Evolutionary conservation across 495 filamentous ascomycete species (phyloP), one percentile per base, ranked within the genome.

Genomic region (Xylaria longipes): DNA sequence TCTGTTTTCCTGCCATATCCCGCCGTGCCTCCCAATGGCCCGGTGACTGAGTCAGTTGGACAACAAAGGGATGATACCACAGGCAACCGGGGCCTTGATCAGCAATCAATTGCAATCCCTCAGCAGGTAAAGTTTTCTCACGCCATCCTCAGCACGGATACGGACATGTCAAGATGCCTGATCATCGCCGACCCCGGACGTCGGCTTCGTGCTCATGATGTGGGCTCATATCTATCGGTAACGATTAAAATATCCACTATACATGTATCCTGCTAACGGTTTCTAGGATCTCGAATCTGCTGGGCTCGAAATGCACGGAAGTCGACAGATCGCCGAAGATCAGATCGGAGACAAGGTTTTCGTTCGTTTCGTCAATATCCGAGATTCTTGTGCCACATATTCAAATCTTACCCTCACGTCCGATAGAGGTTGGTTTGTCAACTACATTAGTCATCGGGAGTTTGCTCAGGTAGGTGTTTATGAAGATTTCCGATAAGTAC

Each of bases 291-390:
- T 84, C 14, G 78, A 80, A 54, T 71, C 71, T n/a, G 41, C 74
- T 15, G 82, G 78, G 2, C 69, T 72, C 22, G 66, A 72, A 3
- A 71, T 73, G 66, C 72, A 78, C 25, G 80, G 83, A 41, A 78
- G 71, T 39, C 76, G 76, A 66, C 72, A 78, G 22, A 58, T 80
- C 8, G 71, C 80, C 20, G 50, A 77, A 1, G 64, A 68, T 37
- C 22, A 71, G 17, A 60, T 37, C 29, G 73, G 70, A 14, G 76
- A 76, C 52, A 76, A 74, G 48, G 81, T 90, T n/a, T 89, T 86
- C 73, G 75, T 91, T 65, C 84, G 81, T 5, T 87, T 91, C 72
- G 77, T 82, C 17, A 87, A 92, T 71, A 86, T 91, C 56, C 82
- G 84, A 66, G 88, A 91, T 74, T 84, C 88, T 37, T 84, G 79